These are phyloP conservation scores for Saccharum officinarum DNA, from an alignment of 176 grass and related monocot species.

Conservation along the genomic window DNA sequence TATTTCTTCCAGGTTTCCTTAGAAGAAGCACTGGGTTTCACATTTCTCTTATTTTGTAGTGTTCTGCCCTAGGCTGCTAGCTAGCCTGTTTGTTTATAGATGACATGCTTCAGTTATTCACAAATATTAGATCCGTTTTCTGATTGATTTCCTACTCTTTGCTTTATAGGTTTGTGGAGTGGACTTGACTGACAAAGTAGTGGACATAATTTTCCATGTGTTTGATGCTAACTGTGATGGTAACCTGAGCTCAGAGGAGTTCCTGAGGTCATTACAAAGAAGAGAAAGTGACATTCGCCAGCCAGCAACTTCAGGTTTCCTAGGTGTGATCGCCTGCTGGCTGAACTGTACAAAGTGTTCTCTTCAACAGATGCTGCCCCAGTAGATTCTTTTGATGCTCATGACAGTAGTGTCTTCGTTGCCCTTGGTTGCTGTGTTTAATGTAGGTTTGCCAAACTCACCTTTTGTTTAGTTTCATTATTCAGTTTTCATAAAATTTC, in stretches of 20 bases:
- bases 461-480: not conserved
- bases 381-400: conserved; percentile 28
- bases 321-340: conserved; percentile 60
- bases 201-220: conserved; percentile 84
- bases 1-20: not conserved
- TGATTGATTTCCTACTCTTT: conserved; percentile 12
- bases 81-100: not conserved
- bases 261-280: conserved; percentile 79
- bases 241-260: conserved; percentile 82
- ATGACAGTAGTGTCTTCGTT: not conserved
- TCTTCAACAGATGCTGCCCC: conserved; percentile 35
- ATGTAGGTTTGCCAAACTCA: conserved; percentile 23
- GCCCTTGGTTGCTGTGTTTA: conserved; percentile 23
- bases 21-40: not conserved
- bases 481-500: conserved; percentile 5
- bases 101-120: not conserved
- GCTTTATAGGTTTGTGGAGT: conserved; percentile 77
- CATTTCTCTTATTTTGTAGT: not conserved
- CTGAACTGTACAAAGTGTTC: conserved; percentile 73
- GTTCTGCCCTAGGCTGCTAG: no score
- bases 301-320: conserved; percentile 50
- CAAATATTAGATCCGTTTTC: not conserved
- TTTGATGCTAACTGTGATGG: conserved; percentile 86
- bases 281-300: conserved; percentile 66
- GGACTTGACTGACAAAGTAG: conserved; percentile 70